Conservation (phyloP, 257 asterid species). For the Nicotiana otophora region DNA sequence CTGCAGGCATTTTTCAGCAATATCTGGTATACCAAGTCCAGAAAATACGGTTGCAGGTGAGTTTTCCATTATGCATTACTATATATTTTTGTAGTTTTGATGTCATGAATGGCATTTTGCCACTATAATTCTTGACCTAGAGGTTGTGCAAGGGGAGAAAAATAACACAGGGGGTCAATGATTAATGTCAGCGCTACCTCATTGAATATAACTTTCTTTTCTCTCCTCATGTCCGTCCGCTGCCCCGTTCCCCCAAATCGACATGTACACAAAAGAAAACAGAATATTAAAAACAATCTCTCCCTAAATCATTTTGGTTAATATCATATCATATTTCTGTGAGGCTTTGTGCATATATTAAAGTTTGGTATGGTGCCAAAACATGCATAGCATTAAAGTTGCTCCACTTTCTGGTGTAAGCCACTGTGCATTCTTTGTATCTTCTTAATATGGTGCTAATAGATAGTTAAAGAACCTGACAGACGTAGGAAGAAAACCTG, state of each 20-base stretch:
- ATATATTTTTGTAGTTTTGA: not conserved
- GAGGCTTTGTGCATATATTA: not conserved
- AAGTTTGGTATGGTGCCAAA: not conserved
- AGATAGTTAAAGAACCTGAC: not conserved
- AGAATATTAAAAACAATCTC: not conserved
- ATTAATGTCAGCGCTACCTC: not conserved
- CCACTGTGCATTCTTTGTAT: not conserved
- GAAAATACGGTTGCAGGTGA: conserved; percentile 89
- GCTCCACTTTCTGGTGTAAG: conserved; percentile 1
- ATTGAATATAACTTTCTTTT: not conserved
- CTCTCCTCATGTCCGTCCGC: not conserved
- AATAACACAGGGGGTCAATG: not conserved
- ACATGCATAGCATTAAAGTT: not conserved
- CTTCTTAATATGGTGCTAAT: not conserved
- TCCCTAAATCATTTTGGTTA: not conserved
- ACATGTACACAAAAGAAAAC: not conserved
- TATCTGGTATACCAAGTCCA: conserved; percentile 91
- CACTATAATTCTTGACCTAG: not conserved
- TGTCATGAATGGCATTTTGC: not conserved
- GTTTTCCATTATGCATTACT: conserved; percentile 16
- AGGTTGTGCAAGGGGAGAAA: not conserved
- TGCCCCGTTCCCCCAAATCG: not conserved
- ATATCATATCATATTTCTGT: not conserved
- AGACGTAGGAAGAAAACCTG: not conserved
- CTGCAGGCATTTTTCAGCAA: conserved; percentile 79